Percentiles rank a stretch among this genome's conserved stretches.
These are phyloP conservation scores for Verbena officinalis DNA, from an alignment of 257 asterid genomes.

Conservation along the genomic window DNA sequence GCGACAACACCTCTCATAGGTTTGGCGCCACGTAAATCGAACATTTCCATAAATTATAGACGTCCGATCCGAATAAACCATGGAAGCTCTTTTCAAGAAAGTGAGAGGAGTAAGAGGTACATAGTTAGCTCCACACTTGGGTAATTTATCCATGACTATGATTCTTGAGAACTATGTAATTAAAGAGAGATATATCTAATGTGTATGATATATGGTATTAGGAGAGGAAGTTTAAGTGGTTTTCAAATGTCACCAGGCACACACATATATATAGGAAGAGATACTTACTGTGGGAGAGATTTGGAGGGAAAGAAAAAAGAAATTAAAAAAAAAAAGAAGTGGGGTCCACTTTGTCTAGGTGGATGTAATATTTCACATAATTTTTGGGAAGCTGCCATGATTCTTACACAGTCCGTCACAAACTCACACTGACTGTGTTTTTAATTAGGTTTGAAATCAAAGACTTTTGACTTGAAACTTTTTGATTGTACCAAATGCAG, in stretches of 20 bases:
- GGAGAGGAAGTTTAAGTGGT: neutral
- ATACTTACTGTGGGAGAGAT: neutral
- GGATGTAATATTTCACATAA: neutral
- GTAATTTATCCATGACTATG: slow-evolving; percentile 50
- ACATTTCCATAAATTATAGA: slow-evolving; percentile 56
- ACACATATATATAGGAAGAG: slow-evolving; percentile 15
- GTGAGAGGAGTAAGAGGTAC: slow-evolving; percentile 71
- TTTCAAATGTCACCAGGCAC: neutral
- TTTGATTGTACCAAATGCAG: neutral
- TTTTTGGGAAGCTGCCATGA: slow-evolving; percentile 33
- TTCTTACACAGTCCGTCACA: slow-evolving; percentile 10
- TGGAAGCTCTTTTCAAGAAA: slow-evolving; percentile 69
- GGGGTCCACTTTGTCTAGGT: neutral
- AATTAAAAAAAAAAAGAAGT: too few species aligned
- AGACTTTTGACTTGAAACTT: slow-evolving; percentile 43
- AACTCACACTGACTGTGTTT: neutral
- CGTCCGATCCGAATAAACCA: slow-evolving; percentile 54
- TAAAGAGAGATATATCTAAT: too few species aligned
- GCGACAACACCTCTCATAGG: slow-evolving; percentile 70
- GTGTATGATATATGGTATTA: neutral
- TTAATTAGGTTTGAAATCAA: neutral
- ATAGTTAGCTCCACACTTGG: slow-evolving; percentile 74
- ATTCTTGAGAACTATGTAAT: neutral
- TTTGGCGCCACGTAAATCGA: slow-evolving; percentile 72
- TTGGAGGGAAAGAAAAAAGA: neutral